Percentiles rank a stretch among this genome's conserved stretches.
These are phyloP conservation scores for Trichophyton verrucosum DNA, from an alignment of 2,329 filamentous ascomycete species.

Conservation along the genomic window DNA sequence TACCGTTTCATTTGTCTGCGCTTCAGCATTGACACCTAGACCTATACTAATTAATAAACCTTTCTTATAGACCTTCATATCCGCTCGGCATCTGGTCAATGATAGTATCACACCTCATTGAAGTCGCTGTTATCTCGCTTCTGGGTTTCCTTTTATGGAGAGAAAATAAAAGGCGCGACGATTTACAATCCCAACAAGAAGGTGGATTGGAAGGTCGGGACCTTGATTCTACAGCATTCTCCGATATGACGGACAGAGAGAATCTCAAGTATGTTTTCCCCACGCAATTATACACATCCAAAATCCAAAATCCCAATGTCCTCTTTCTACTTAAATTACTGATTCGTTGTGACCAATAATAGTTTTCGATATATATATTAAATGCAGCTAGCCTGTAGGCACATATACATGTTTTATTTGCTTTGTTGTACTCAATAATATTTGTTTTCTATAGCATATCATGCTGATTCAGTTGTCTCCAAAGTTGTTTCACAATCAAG, in stretches of 20 bases:
- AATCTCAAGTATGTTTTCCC: constrained; percentile 33
- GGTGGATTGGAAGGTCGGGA: constrained; percentile 37
- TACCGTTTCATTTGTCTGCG: neutral
- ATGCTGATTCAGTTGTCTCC: no score
- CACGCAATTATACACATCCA: neutral
- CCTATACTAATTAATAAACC: neutral
- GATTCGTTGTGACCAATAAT: neutral
- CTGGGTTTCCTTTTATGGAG: constrained; percentile 38
- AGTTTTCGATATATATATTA: constrained; percentile 25
- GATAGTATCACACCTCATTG: constrained; percentile 43
- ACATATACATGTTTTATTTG: neutral
- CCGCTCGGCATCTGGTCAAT: constrained; percentile 44
- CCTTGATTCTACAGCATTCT: constrained; percentile 40
- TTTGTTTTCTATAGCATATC: no score
- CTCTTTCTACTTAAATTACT: neutral
- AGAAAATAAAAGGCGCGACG: constrained; percentile 41
- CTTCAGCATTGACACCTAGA: no score
- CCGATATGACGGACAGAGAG: constrained; percentile 43
- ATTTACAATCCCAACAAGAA: constrained; percentile 35
- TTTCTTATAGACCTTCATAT: constrained; percentile 31
- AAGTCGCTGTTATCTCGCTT: constrained; percentile 35
- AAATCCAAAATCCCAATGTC: neutral
- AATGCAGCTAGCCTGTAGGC: neutral
- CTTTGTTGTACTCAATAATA: no score
- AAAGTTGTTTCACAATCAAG: no score